Conservation (phyloP, 2,329 filamentous ascomycete species). For the Penicillium sp. region DNA sequence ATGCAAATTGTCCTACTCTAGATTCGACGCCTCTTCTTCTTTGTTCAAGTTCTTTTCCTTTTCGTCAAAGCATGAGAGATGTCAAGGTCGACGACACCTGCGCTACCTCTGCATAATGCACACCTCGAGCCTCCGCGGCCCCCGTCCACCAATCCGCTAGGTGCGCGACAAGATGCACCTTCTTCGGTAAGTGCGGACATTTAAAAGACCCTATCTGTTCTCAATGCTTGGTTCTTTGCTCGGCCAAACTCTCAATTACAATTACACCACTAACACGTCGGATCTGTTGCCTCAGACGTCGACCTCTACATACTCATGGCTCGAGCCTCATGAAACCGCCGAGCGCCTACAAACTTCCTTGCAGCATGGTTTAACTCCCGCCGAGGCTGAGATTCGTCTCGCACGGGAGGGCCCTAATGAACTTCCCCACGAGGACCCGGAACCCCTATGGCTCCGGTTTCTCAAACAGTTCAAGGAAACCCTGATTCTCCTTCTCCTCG, state of each 20-base stretch:
- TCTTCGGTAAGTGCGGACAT: slow-evolving; percentile 32
- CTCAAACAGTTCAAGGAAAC: slow-evolving; percentile 96
- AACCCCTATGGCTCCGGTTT: slow-evolving; percentile 92
- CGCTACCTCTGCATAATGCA: slow-evolving; percentile 55
- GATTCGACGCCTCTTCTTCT: slow-evolving; percentile 12
- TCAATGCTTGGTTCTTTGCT: background rate
- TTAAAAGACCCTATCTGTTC: background rate
- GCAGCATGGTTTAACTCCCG: slow-evolving; percentile 69
- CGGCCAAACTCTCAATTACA: background rate
- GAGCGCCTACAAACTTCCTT: slow-evolving; percentile 76
- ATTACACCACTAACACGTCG: slow-evolving; percentile 17
- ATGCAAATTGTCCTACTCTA: slow-evolving; percentile 24
- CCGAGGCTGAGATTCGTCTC: slow-evolving; percentile 74
- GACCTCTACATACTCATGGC: slow-evolving; percentile 53
- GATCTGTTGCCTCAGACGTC: slow-evolving; percentile 30
- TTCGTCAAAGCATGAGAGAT: slow-evolving; percentile 49
- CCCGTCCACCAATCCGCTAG: slow-evolving; percentile 27
- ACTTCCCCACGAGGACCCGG: slow-evolving; percentile 85
- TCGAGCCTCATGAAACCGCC: slow-evolving; percentile 74
- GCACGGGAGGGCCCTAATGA: slow-evolving; percentile 85
- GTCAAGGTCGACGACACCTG: slow-evolving; percentile 57
- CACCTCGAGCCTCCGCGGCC: slow-evolving; percentile 27
- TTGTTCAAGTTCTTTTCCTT: slow-evolving; percentile 1
- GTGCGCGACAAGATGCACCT: slow-evolving; percentile 25
- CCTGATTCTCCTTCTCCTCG: slow-evolving; percentile 83